Conservation (phyloP, 768 basidiomycete genomes). For the Pisolithus microcarpus region DNA sequence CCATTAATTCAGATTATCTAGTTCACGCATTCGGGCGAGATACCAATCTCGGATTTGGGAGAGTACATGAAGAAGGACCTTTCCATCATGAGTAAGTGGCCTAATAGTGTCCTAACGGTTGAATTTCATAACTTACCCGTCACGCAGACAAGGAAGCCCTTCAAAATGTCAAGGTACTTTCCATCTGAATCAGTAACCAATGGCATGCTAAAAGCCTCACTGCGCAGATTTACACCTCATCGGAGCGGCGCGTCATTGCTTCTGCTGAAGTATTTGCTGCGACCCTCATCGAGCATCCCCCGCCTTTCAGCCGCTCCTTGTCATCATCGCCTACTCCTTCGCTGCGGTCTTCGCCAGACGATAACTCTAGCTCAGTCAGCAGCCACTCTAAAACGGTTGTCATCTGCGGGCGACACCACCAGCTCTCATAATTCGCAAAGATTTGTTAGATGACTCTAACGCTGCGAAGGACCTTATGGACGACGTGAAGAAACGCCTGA, state of each 20-base stretch:
- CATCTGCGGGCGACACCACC: constrained; percentile 16
- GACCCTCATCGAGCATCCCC: constrained; percentile 59
- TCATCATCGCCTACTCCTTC: constrained; percentile 44
- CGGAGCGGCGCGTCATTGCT: constrained; percentile 91
- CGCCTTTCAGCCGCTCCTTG: constrained; percentile 38
- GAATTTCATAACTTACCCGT: constrained; percentile 1
- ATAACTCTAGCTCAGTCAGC: constrained; percentile 12
- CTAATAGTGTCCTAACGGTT: background rate
- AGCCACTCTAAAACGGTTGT: constrained; percentile 9
- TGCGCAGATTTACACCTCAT: constrained; percentile 86
- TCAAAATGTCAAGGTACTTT: constrained; percentile 77
- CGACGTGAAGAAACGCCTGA: constrained; percentile 95
- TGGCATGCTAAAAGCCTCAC: background rate
- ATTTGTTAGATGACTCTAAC: constrained; percentile 95
- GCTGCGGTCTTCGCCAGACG: constrained; percentile 44
- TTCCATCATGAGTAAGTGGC: constrained; percentile 86
- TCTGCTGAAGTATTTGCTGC: constrained; percentile 96
- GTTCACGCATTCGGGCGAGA: constrained; percentile 94
- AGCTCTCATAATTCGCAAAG: constrained; percentile 82
- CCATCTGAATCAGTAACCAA: background rate
- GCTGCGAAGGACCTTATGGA: constrained; percentile 98
- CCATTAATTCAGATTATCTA: constrained; percentile 18
- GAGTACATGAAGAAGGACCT: constrained; percentile 94
- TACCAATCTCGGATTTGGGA: constrained; percentile 96
- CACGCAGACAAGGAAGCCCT: constrained; percentile 80